Base-by-base conservation (phyloP, 2,329 filamentous ascomycete genomes). In the Fusarium protoensiforme region DNA sequence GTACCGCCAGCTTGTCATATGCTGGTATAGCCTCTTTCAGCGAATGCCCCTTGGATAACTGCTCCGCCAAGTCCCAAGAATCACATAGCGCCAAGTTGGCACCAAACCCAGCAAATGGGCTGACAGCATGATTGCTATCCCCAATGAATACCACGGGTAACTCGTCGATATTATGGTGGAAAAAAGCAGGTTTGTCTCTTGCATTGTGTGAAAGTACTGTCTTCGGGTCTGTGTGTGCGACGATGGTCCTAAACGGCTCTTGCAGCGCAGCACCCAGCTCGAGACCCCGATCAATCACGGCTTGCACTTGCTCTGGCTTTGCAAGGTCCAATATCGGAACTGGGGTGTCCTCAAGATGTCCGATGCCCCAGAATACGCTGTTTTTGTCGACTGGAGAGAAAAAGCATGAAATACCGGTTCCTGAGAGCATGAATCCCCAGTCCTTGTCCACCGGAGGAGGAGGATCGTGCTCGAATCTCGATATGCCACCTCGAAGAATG, bases 111-210 rank as follows among this genome's bases (percentile, higher is more conserved):
- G 86, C 84, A 77, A 87, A 88, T 0, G 86, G 84, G 60, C 81
- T 86, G 7, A 87, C 80, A 1, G 86, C 85, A 72, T 88, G 86
- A 68, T 88, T 88, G 63, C 81, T 81, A 71, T 88, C 86, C 13
- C 87, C 87, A 24, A 88, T 84, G 59, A 85, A 88, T 11, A 88
- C 74, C 9, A 85, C 79, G 1, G 77, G 75, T 11, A 75, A 20
- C 5, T 75, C 54, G 2, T 63, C 24, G 5, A 78, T 53, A 8
- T 71, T 65, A 9, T 77, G 71, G 51, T 87, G 85, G 0, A 68
- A 9, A 65, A 88, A 87, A 0, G 85, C 82, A 46, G 74, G 63
- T 72, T 87, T 87, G 71, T 88, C 85, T 65, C 78, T 80, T 1
- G 83, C 83, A 41, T 84, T 85, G 59, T 85, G 79, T 18, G 80